Evolutionary conservation across 2,329 filamentous ascomycete genomes (phyloP).

Genomic region (Neopestalotiopsis sp.): DNA sequence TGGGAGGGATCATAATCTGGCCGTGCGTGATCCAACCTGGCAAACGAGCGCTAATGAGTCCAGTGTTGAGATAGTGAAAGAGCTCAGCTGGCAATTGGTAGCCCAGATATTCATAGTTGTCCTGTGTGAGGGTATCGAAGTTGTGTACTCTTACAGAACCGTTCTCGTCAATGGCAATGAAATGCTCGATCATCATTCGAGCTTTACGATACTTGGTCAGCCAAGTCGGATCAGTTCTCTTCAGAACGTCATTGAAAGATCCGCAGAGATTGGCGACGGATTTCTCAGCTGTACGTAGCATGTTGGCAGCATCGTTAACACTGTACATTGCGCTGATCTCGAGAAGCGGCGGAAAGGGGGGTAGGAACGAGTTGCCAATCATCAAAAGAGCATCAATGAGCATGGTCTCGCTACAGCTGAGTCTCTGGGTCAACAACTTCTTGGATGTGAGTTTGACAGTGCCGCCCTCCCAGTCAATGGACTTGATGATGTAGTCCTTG

Average conservation of each 20-base stretch:
- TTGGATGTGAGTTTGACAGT: conserved; percentile 69
- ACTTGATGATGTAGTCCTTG: conserved; percentile 72
- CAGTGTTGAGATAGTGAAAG: conserved; percentile 86
- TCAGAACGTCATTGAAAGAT: conserved; percentile 79
- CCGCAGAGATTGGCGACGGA: conserved; percentile 75
- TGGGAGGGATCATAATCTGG: conserved; percentile 79
- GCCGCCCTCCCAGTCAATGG: conserved; percentile 71
- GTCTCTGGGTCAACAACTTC: conserved; percentile 70
- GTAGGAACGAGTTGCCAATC: conserved; percentile 80
- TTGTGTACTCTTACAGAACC: conserved; percentile 80
- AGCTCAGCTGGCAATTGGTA: conserved; percentile 88
- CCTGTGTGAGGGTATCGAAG: conserved; percentile 74
- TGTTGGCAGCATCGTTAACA: conserved; percentile 77
- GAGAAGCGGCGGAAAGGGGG: conserved; percentile 78
- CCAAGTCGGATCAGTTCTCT: conserved; percentile 75
- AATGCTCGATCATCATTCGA: conserved; percentile 84
- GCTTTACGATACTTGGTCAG: conserved; percentile 86
- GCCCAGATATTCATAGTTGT: conserved; percentile 90
- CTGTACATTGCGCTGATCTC: conserved; percentile 64
- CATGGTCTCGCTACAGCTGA: conserved; percentile 70
- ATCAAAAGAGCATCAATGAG: conserved; percentile 87
- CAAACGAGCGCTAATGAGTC: conserved; percentile 78
- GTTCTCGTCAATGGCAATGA: conserved; percentile 78
- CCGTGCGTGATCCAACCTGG: conserved; percentile 83
- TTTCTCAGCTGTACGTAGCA: conserved; percentile 74